Conservation (phyloP, 495 filamentous ascomycete species). For the Xylaria scruposa region DNA sequence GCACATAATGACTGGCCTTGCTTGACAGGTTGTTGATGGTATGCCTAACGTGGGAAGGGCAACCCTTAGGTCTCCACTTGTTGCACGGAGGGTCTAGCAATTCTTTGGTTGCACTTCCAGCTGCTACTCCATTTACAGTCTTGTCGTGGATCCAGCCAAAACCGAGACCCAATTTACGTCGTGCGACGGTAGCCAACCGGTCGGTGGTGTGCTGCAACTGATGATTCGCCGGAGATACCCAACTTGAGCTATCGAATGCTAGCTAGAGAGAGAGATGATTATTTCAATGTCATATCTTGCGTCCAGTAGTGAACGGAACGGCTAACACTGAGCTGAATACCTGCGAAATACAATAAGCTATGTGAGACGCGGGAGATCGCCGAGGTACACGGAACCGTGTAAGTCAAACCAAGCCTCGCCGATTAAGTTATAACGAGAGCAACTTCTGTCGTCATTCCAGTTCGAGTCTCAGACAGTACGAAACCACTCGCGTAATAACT, state of each 20-base stretch:
- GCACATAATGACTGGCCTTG: neutral
- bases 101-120: constrained; percentile 4
- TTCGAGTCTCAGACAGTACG: neutral
- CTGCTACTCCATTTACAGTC: neutral
- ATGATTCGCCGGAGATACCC: constrained; percentile 4
- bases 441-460: constrained; percentile 1
- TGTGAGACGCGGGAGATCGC: constrained; percentile 5
- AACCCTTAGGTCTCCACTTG: constrained; percentile 1
- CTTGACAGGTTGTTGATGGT: constrained; percentile 3
- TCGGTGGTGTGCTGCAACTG: neutral
- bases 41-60: constrained; percentile 10
- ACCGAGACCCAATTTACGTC: neutral
- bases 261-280: neutral
- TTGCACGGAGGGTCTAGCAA: constrained; percentile 5
- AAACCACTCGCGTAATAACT: neutral
- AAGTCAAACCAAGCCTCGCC: neutral
- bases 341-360: neutral
- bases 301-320: neutral
- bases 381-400: neutral
- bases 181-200: constrained; percentile 8
- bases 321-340: no score
- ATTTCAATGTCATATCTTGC: neutral
- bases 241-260: neutral
- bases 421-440: neutral
- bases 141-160: constrained; percentile 17